Evolutionary conservation across 2,329 filamentous ascomycete species (phyloP).

Genomic region (Claviceps capensis): DNA sequence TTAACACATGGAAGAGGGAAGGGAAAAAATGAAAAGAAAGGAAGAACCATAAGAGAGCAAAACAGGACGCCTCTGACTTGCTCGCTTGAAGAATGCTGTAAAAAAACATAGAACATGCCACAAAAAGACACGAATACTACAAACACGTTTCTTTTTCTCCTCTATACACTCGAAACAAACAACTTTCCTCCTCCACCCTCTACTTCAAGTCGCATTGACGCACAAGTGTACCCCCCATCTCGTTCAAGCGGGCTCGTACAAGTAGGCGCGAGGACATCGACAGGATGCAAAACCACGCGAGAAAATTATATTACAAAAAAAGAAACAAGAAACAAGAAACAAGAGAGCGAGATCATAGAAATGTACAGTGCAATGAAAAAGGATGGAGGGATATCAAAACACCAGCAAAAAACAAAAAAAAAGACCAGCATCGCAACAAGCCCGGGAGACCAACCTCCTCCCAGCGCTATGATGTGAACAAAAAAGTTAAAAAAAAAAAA

Average conservation of each 20-base stretch:
- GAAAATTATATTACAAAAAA: background rate
- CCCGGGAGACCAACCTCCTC: background rate
- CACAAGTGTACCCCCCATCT: background rate
- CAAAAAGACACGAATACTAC: background rate
- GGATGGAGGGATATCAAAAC: slow-evolving; percentile 2
- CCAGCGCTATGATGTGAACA: background rate
- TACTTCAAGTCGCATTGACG: background rate
- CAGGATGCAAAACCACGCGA: too few relatives aligned
- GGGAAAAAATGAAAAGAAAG: background rate
- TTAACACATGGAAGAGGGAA: background rate
- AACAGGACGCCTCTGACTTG: background rate
- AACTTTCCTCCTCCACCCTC: background rate
- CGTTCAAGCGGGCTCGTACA: background rate
- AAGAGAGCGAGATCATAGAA: slow-evolving; percentile 1
- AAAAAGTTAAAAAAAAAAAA: background rate
- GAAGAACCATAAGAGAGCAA: background rate
- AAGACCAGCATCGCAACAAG: background rate
- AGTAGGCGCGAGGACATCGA: too few relatives aligned
- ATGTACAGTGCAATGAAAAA: background rate
- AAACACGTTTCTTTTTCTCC: background rate
- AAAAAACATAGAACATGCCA: background rate
- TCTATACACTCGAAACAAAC: background rate
- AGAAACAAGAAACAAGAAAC: background rate
- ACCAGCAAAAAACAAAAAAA: background rate
- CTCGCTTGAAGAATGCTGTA: slow-evolving; percentile 3